Base-by-base conservation (phyloP, 2,329 filamentous ascomycete species). In the Stromatinia cepivora region DNA sequence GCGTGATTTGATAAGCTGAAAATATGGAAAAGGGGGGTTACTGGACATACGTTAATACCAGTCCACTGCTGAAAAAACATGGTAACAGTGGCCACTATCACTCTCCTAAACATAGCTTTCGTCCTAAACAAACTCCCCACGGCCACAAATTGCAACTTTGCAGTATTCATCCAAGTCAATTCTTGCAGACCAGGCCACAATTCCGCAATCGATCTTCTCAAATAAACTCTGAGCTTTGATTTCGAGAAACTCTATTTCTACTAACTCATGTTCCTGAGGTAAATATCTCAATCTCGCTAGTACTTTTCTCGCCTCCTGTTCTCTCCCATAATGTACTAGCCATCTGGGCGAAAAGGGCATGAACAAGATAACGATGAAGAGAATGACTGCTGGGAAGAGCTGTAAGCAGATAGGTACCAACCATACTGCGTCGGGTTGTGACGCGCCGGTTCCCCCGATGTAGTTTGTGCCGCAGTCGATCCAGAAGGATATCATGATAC, bases 321-420 rank as follows among this genome's bases (percentile, higher is more conserved):
- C 90, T 48, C 90, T 88, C 69, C 81, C 82, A 75, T 91, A 88
- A 77, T 92, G 88, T 11, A 91, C 81, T 1, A 94, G 84, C 90
- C 90, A 93, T 73, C 92, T 85, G 0, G 92, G 92, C 0, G 87
- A 90, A 80, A 91, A 93, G 0, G 91, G 92, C 90, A 94, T 92
- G 80, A 92, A 92, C 15, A 91, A 76, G 85, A 93, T 93, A 50
- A 91, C 91, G 15, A 85, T 74, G 39, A 89, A 86, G 1, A 94
- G 84, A 5, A 92, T 74, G 2, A 88, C 74, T 0, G 90, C 90
- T 0, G 91, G 91, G 0, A 84, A 82, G 4, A 93, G 82, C 75
- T 94, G 92, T 0, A 94, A 82, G 73, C 86, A 89, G 64, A 92
- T 87, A 0, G 92, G 92, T 0, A 92, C 80, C 0, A 92, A 84